phyloP scores from a whole-genome alignment of 73 alveolate genomes.

The Breviolum minutum region DNA sequence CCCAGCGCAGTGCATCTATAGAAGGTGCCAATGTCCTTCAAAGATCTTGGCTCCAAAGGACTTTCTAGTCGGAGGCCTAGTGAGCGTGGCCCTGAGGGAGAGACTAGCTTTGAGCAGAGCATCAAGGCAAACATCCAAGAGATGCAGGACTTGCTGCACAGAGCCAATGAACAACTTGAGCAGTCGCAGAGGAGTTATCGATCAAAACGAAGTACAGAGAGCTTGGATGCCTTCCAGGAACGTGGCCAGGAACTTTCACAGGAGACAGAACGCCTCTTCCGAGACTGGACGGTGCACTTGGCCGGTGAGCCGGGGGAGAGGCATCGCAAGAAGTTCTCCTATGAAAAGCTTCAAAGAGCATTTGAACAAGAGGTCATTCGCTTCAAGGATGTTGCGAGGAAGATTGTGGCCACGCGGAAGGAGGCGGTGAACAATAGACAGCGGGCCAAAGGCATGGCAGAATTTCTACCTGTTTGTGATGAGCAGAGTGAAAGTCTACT shows the following conservation, averaged over 20 bases:
- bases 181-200: conserved; percentile 73
- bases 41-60: conserved; percentile 69
- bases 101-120: conserved; percentile 64
- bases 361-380: conserved; percentile 74
- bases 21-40: conserved; percentile 71
- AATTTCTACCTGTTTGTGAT: conserved; percentile 79
- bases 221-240: conserved; percentile 73
- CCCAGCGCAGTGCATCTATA: too few relatives aligned
- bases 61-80: background rate
- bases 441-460: conserved; percentile 23
- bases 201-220: conserved; percentile 54
- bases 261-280: conserved; percentile 93
- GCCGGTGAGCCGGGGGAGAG: conserved; percentile 93
- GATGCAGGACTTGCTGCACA: conserved; percentile 93
- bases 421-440: conserved; percentile 37
- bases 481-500: conserved; percentile 89
- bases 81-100: conserved; percentile 18
- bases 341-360: conserved; percentile 91
- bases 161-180: conserved; percentile 87
- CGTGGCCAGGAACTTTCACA: conserved; percentile 70
- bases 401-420: conserved; percentile 67
- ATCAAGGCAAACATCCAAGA: conserved; percentile 78
- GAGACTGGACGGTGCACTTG: conserved; percentile 93
- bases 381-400: conserved; percentile 47
- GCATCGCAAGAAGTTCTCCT: conserved; percentile 94